These are phyloP conservation scores for Verticillium isaacii DNA, from an alignment of 2,329 filamentous ascomycete species.

Conservation along the genomic window DNA sequence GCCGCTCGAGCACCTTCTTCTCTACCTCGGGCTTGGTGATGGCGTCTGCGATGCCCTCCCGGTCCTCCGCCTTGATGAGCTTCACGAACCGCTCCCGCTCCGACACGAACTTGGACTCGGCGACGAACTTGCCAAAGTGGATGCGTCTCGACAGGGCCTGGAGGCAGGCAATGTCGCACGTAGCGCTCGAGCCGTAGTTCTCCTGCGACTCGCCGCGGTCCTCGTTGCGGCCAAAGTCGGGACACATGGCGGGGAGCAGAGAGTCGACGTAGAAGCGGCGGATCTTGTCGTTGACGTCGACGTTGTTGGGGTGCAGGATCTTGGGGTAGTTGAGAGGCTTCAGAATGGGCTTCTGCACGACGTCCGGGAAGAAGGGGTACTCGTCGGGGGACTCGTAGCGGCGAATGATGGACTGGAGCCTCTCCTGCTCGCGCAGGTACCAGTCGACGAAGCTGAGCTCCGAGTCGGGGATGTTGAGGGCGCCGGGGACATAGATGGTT, in stretches of 20 bases:
- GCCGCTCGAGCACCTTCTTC: constrained; percentile 80
- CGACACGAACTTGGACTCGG: constrained; percentile 87
- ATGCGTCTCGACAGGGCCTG: constrained; percentile 88
- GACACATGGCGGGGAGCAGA: constrained; percentile 80
- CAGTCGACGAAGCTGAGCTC: constrained; percentile 86
- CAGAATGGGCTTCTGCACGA: constrained; percentile 76
- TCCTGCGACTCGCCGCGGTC: constrained; percentile 84
- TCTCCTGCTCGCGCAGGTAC: constrained; percentile 86
- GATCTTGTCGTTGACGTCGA: constrained; percentile 86
- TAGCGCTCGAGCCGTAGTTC: constrained; percentile 92
- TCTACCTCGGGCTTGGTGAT: constrained; percentile 89
- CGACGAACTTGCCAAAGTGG: constrained; percentile 98
- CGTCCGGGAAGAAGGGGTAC: constrained; percentile 90
- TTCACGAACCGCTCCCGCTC: constrained; percentile 76
- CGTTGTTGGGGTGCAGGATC: constrained; percentile 81
- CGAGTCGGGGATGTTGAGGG: constrained; percentile 70
- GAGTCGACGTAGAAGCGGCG: constrained; percentile 78
- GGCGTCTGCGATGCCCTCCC: constrained; percentile 76
- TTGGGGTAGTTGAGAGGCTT: constrained; percentile 81
- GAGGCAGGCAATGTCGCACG: constrained; percentile 83
- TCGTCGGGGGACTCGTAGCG: constrained; percentile 96
- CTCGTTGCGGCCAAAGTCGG: constrained; percentile 61
- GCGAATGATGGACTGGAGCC: constrained; percentile 84
- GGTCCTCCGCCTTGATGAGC: constrained; percentile 77
- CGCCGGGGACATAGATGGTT: constrained; percentile 78